Evolutionary conservation across 306 rosid genomes (phyloP).

Genomic region (Prunus davidiana): DNA sequence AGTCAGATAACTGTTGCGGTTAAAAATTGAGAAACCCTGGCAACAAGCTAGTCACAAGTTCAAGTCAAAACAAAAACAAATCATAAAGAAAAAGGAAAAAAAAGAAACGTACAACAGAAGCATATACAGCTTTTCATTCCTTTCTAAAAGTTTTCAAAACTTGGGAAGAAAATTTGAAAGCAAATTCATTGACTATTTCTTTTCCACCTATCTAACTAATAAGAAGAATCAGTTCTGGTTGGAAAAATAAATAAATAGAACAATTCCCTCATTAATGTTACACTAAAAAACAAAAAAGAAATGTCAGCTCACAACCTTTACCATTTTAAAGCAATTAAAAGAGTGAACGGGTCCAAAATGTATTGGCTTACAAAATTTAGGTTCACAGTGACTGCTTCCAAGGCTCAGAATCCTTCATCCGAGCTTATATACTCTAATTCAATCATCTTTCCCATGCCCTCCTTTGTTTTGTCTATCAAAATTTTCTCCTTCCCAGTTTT

Average conservation of each 20-base stretch:
- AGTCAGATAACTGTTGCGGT: not conserved
- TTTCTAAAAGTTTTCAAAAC: not conserved
- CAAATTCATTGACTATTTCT: not conserved
- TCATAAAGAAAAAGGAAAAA: too few species aligned
- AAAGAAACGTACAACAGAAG: not conserved
- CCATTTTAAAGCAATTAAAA: not conserved
- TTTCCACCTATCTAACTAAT: not conserved
- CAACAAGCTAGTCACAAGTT: not conserved
- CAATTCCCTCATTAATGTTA: not conserved
- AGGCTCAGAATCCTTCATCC: constrained; percentile 60
- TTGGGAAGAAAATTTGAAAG: not conserved
- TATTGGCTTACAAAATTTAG: constrained; percentile 12
- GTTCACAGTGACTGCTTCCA: not conserved
- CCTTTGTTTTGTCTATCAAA: constrained; percentile 36
- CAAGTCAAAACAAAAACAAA: not conserved
- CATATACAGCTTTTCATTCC: not conserved
- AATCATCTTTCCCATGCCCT: constrained; percentile 57
- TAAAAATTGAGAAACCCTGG: not conserved
- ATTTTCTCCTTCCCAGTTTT: constrained; percentile 35
- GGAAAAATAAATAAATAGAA: not conserved
- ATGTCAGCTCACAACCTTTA: not conserved
- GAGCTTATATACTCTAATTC: constrained; percentile 74
- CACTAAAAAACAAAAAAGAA: constrained; percentile 2
- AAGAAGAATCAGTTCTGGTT: not conserved
- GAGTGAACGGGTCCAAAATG: not conserved